Base-by-base conservation (phyloP, 495 filamentous ascomycete species). In the Hypoxylon lienhwacheense region DNA sequence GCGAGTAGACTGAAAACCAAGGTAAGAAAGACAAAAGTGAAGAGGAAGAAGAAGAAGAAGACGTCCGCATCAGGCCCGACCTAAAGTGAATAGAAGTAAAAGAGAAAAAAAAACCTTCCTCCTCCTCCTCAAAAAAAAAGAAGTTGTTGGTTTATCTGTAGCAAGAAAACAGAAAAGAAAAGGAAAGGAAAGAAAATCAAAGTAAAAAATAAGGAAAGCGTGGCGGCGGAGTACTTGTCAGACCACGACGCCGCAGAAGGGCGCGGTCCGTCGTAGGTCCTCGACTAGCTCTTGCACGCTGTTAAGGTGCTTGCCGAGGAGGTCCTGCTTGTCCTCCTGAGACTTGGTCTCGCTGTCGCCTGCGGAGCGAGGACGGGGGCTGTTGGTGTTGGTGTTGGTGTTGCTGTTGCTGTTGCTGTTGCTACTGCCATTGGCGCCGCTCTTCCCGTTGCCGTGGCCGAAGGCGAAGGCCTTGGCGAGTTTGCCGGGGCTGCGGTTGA, bases 281-380 rank as follows among this genome's bases (percentile, higher is more conserved):
- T 88, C 86, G 16, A 98, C 86, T 59, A 98, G 73, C 62, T 92
- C 90, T 52, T 95, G 90, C 26, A 97, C 93, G 58, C 91, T 96
- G 53, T 81, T 87, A 46, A 98, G 70, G 70, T 93, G 91, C 51
- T 84, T 71, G 17, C 88, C 89, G 22, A 98, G 76, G 57, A 91
- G 67, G 32, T 76, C 77, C 73, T 95, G 91, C 74, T 98, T 98
- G 69, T 95, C 88, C 59, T 90, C 87, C 19, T 90, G 92, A 5
- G 81, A 86, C 51, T 82, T 78, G 12, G 85, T 91, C 14, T 62
- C 67, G 32, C 68, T 70, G 19, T 70, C 73, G 36, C 69, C 70
- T 25, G 61, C 66, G 43, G 65, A 53, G 33, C 70, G 53, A 36
- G 63, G 62, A 47, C 71, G 58, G 37, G 59, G 75, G 70, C 47